These are phyloP conservation scores for Geotrichum ghanense DNA, from an alignment of 805 yeast species.

Conservation along the genomic window DNA sequence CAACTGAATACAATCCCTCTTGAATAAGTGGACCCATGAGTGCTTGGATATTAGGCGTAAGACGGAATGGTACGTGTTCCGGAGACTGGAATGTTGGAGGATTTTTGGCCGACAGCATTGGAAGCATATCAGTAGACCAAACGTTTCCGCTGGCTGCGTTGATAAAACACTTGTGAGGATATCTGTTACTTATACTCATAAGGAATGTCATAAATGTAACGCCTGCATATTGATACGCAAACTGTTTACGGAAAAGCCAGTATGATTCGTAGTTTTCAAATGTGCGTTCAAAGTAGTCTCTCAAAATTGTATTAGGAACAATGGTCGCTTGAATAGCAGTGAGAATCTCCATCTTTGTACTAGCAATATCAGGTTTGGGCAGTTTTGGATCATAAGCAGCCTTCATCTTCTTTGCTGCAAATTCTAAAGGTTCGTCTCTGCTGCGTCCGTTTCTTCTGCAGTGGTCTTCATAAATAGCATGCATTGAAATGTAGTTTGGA, in stretches of 20 bases:
- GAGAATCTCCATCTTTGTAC: slow-evolving; percentile 83
- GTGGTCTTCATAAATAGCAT: slow-evolving; percentile 75
- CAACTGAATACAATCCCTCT: slow-evolving; percentile 84
- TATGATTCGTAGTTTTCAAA: slow-evolving; percentile 82
- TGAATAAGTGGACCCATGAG: slow-evolving; percentile 88
- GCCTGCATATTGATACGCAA: slow-evolving; percentile 88
- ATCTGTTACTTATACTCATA: slow-evolving; percentile 87
- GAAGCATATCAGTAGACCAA: slow-evolving; percentile 92
- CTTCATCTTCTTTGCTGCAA: slow-evolving; percentile 71
- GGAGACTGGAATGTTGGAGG: slow-evolving; percentile 83
- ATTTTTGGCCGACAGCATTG: slow-evolving; percentile 42
- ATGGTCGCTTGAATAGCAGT: slow-evolving; percentile 78
- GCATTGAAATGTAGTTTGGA: slow-evolving; percentile 60
- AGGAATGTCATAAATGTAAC: slow-evolving; percentile 85
- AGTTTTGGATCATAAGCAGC: slow-evolving; percentile 89
- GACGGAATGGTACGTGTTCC: slow-evolving; percentile 90
- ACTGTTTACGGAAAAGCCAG: slow-evolving; percentile 94
- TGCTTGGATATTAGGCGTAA: slow-evolving; percentile 91
- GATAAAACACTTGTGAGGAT: slow-evolving; percentile 85
- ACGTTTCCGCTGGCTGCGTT: slow-evolving; percentile 76
- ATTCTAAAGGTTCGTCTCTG: slow-evolving; percentile 84
- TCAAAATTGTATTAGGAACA: slow-evolving; percentile 76
- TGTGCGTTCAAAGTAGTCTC: slow-evolving; percentile 58
- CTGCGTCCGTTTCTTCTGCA: slow-evolving; percentile 63
- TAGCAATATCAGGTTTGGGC: slow-evolving; percentile 84